Evolutionary conservation across 352 stramenopile species (phyloP).

Genomic region (Phytophthora constricta): DNA sequence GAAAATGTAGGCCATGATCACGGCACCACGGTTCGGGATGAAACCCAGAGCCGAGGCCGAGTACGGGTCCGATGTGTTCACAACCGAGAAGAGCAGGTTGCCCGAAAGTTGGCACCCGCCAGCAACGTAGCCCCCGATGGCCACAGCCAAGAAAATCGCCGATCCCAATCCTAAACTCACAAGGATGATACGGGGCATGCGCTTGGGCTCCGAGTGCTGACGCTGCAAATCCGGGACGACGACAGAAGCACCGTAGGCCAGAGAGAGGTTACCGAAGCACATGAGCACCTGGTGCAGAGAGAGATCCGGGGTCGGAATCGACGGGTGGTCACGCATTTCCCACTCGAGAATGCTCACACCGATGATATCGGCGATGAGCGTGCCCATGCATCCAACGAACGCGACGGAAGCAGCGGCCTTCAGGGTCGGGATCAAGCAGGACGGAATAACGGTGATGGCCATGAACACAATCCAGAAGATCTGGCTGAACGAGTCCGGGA

Average conservation of each 20-base stretch:
- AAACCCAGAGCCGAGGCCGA: conserved; percentile 31
- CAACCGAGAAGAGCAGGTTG: conserved; percentile 36
- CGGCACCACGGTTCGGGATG: conserved; percentile 26
- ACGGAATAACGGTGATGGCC: conserved; percentile 32
- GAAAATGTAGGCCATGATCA: conserved; percentile 41
- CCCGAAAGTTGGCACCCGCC: conserved; percentile 46
- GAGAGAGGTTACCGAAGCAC: conserved; percentile 36
- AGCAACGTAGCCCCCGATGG: conserved; percentile 36
- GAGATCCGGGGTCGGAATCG: conserved; percentile 29
- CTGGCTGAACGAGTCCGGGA: conserved; percentile 43
- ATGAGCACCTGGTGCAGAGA: conserved; percentile 37
- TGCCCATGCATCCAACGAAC: conserved; percentile 33
- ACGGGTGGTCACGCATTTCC: conserved; percentile 34
- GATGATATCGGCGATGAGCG: conserved; percentile 33
- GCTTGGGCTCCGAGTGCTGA: conserved; percentile 45
- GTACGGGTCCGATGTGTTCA: conserved; percentile 28
- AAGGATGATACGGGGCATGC: conserved; percentile 50
- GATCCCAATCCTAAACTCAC: conserved; percentile 45
- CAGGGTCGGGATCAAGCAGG: conserved; percentile 34
- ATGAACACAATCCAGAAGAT: conserved; percentile 40
- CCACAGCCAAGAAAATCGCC: conserved; percentile 43
- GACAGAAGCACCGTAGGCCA: conserved; percentile 34
- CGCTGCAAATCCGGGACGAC: conserved; percentile 36
- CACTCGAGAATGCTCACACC: conserved; percentile 32
- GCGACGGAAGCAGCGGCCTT: conserved; percentile 25